phyloP scores from a whole-genome alignment of 495 filamentous ascomycete genomes.

The Xylaria cubensis region DNA sequence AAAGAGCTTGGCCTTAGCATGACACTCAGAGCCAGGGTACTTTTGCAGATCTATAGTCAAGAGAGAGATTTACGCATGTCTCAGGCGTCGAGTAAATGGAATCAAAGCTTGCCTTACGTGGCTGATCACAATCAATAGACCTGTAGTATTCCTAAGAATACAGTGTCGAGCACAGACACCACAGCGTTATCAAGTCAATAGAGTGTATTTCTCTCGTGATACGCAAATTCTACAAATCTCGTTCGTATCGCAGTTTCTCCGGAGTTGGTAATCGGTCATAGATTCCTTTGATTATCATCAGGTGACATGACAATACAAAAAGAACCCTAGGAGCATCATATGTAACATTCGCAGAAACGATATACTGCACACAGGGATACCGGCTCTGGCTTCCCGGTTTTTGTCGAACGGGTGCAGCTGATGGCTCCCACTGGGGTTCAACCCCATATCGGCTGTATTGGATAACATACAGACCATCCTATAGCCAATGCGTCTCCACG shows the following conservation, averaged over 20 bases:
- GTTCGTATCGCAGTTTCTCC: background rate
- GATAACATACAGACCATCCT: slow-evolving; percentile 6
- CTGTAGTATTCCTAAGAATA: background rate
- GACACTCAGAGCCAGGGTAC: background rate
- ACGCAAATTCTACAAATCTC: background rate
- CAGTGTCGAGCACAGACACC: background rate
- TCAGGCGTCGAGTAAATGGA: background rate
- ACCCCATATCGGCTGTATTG: slow-evolving; percentile 22
- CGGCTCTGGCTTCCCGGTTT: slow-evolving; percentile 23
- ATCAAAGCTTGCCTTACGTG: background rate
- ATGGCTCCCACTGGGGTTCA: slow-evolving; percentile 8
- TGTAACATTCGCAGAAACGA: background rate
- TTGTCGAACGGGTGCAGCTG: background rate
- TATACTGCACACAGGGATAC: slow-evolving; percentile 9
- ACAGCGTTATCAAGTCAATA: background rate
- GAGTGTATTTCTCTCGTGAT: background rate
- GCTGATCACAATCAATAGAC: background rate
- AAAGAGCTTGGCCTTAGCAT: slow-evolving; percentile 4
- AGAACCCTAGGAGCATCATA: background rate
- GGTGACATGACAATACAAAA: slow-evolving; percentile 10
- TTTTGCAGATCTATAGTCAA: background rate
- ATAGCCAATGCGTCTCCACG: slow-evolving; percentile 17
- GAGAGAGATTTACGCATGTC: background rate
- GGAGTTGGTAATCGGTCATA: background rate
- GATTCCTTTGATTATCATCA: slow-evolving; percentile 11